Evolutionary conservation across 2,329 filamentous ascomycete species (phyloP).

Genomic region (Fusarium tuaranense): DNA sequence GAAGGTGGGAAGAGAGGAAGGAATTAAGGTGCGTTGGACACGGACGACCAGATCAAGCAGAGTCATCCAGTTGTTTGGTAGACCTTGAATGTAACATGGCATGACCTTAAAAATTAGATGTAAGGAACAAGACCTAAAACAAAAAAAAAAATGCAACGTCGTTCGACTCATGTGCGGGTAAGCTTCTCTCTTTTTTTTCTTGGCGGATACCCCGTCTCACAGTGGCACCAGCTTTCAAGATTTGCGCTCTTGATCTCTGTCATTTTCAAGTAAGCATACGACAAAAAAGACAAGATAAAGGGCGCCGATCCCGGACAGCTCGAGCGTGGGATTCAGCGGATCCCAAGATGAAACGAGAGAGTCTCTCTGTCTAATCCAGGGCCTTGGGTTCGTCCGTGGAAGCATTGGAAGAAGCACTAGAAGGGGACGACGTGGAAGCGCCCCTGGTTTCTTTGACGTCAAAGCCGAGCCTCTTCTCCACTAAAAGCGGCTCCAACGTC

Average conservation of each 20-base stretch:
- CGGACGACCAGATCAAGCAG: background rate
- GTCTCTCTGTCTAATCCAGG: background rate
- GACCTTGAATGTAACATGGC: background rate
- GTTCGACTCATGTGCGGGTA: background rate
- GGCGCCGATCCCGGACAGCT: constrained; percentile 6
- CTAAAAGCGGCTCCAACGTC: background rate
- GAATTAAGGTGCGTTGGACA: background rate
- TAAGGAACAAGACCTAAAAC: background rate
- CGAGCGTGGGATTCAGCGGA: background rate
- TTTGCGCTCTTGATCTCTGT: background rate
- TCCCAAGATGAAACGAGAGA: background rate
- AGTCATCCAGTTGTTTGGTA: background rate
- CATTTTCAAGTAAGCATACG: background rate
- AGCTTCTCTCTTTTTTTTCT: background rate
- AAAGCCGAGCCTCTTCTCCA: constrained; percentile 22
- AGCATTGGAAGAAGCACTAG: constrained; percentile 13
- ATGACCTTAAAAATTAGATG: background rate
- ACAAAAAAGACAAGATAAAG: background rate
- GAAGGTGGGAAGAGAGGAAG: background rate
- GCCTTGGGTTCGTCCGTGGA: constrained; percentile 3
- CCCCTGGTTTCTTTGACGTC: constrained; percentile 28
- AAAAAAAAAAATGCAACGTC: background rate
- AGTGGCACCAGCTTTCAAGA: background rate
- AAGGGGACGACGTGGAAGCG: constrained; percentile 5
- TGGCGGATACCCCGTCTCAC: background rate